Conservation (phyloP, 192 early-diverging fungal genomes). For the Phlyctochytrium bullatum region DNA sequence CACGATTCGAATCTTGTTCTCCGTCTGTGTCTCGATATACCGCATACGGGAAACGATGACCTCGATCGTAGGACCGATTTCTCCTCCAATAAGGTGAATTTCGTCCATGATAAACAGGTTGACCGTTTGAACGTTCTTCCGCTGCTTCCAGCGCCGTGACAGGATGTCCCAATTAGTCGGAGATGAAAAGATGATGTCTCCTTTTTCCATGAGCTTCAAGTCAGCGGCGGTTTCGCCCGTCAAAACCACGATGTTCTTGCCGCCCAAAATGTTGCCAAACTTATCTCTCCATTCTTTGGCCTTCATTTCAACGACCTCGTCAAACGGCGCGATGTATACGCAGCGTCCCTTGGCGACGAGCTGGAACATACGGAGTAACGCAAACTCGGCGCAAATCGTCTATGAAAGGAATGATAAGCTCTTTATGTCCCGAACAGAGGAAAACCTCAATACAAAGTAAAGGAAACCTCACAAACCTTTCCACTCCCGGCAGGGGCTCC, state of each 20-base stretch:
- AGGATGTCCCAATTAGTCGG: slow-evolving; percentile 93
- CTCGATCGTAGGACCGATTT: slow-evolving; percentile 87
- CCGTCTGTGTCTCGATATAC: slow-evolving; percentile 78
- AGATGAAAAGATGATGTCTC: slow-evolving; percentile 89
- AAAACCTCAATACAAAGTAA: slow-evolving; percentile 5
- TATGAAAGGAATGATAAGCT: slow-evolving; percentile 12
- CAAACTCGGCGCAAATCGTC: slow-evolving; percentile 94
- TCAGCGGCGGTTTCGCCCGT: slow-evolving; percentile 91
- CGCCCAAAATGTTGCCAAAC: slow-evolving; percentile 77
- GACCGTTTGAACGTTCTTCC: slow-evolving; percentile 87
- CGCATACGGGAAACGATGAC: slow-evolving; percentile 92
- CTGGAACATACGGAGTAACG: slow-evolving; percentile 84
- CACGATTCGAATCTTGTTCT: slow-evolving; percentile 85
- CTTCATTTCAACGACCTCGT: slow-evolving; percentile 76
- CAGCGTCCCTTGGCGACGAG: slow-evolving; percentile 60
- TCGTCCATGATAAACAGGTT: slow-evolving; percentile 92
- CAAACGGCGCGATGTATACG: slow-evolving; percentile 90
- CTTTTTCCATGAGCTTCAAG: slow-evolving; percentile 81
- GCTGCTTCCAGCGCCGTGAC: slow-evolving; percentile 92
- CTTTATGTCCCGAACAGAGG: slow-evolving; percentile 3
- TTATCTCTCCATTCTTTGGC: slow-evolving; percentile 78
- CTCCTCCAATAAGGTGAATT: slow-evolving; percentile 89
- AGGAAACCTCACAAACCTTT: slow-evolving; percentile 46
- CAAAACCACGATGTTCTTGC: slow-evolving; percentile 82
- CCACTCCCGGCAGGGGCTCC: slow-evolving; percentile 93